phyloP scores from a whole-genome alignment of 257 asterid species.

The Solanum chilense region DNA sequence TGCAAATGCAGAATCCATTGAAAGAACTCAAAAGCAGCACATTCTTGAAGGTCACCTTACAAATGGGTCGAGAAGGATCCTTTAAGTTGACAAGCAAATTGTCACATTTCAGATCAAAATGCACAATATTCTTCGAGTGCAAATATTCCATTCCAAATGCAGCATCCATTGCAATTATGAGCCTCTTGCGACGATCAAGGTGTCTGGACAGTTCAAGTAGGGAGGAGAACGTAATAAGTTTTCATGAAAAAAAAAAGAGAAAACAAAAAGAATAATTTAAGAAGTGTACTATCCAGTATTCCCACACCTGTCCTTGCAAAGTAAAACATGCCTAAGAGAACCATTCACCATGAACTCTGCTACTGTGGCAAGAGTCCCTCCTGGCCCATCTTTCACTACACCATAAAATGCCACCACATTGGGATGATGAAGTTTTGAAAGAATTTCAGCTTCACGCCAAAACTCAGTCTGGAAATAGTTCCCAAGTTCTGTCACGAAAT shows the following conservation, averaged over 20 bases:
- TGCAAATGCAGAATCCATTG: not conserved
- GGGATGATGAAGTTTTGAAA: constrained; percentile 11
- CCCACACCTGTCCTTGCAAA: not conserved
- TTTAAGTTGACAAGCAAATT: constrained; percentile 1
- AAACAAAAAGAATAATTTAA: not conserved
- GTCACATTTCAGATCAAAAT: constrained; percentile 6
- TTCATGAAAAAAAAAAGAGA: not conserved
- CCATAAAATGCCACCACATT: constrained; percentile 17
- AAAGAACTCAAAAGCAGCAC: not conserved
- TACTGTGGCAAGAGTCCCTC: constrained; percentile 8
- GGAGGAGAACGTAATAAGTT: not conserved
- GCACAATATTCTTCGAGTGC: constrained; percentile 1
- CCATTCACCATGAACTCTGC: constrained; percentile 15
- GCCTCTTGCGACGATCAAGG: constrained; percentile 4
- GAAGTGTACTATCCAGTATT: not conserved
- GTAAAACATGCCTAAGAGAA: constrained; percentile 8
- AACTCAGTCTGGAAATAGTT: constrained; percentile 6
- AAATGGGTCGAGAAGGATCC: constrained; percentile 4
- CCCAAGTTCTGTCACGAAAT: constrained; percentile 2
- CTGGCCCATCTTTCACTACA: constrained; percentile 11
- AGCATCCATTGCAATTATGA: constrained; percentile 2
- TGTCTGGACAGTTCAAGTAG: not conserved
- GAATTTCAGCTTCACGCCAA: constrained; percentile 11
- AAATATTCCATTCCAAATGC: constrained; percentile 7
- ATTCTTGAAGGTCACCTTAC: constrained; percentile 1